A percentile compares a stretch with the other conserved stretches of the same genome.
These are phyloP conservation scores for Xylariaceae sp. DNA, from an alignment of 2,329 filamentous ascomycete genomes.

Conservation along the genomic window DNA sequence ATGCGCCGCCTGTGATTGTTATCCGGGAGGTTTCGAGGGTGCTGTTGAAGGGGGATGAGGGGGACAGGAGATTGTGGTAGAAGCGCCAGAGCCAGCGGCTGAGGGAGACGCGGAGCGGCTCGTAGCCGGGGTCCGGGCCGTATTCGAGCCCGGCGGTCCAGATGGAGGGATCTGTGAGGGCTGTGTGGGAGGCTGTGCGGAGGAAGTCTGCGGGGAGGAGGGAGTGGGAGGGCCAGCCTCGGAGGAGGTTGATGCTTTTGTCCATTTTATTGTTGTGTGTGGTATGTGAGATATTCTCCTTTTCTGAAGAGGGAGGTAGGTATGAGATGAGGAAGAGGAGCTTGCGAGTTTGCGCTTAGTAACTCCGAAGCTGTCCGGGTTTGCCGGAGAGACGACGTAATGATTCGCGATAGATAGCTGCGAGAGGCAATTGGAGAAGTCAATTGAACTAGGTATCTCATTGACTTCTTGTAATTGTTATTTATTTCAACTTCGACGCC, in stretches of 20 bases:
- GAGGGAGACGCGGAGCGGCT: constrained; percentile 62
- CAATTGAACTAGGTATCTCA: no score
- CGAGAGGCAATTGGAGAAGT: no score
- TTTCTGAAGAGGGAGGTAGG: no score
- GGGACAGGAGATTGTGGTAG: constrained; percentile 38
- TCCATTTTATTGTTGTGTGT: constrained; percentile 20
- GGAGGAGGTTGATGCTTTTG: constrained; percentile 56
- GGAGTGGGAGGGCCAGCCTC: constrained; percentile 59
- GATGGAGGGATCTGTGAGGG: constrained; percentile 55
- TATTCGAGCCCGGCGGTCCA: constrained; percentile 67
- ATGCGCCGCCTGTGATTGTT: constrained; percentile 78
- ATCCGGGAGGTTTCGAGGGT: constrained; percentile 50
- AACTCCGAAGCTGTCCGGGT: no score
- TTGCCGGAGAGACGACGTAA: no score
- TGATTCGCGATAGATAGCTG: no score
- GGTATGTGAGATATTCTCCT: not conserved
- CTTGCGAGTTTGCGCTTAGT: no score
- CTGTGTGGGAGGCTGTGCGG: constrained; percentile 52
- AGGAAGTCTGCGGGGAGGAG: constrained; percentile 64
- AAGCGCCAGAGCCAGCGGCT: constrained; percentile 64
- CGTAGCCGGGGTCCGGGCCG: constrained; percentile 70
- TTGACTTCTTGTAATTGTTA: no score
- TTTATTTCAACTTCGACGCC: no score
- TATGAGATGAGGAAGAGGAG: no score
- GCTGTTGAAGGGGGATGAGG: constrained; percentile 10